These are phyloP conservation scores for Cladosporium sp. DNA, from an alignment of 2,329 filamentous ascomycete species.

Conservation along the genomic window DNA sequence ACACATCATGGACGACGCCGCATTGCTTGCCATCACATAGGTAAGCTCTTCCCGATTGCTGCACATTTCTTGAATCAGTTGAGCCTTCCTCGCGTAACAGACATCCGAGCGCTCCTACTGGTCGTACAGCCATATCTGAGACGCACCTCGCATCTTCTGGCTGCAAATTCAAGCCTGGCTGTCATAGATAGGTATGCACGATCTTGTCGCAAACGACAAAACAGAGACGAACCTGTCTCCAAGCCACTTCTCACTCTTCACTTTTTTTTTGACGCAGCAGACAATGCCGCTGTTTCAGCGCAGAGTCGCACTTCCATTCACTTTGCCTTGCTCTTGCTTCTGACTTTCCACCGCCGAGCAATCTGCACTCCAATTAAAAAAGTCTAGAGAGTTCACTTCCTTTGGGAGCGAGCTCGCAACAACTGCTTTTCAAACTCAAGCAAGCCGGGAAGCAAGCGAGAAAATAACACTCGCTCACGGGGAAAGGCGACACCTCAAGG, in stretches of 20 bases:
- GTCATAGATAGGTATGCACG: not conserved
- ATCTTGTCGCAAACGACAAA: not conserved
- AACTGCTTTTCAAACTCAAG: not conserved
- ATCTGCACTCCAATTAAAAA: not conserved
- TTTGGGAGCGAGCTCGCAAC: not conserved
- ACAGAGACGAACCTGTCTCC: not conserved
- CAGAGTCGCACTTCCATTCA: not conserved
- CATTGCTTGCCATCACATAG: not conserved
- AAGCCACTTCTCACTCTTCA: not conserved
- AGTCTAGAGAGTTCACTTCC: not conserved
- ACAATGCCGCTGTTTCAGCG: not conserved
- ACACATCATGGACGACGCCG: not conserved
- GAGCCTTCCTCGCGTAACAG: not conserved
- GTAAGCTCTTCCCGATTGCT: not conserved
- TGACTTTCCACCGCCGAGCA: not conserved
- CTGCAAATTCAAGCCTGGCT: not conserved
- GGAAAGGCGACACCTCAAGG: not conserved
- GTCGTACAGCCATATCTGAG: not conserved
- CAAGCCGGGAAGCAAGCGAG: not conserved
- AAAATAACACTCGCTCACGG: not conserved
- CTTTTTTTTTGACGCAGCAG: not conserved
- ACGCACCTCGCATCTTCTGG: not conserved
- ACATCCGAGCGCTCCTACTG: not conserved
- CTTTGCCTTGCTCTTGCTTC: not conserved
- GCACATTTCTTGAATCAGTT: not conserved